Base-by-base conservation (phyloP, 768 basidiomycete species). In the Tephrocybe rancida region DNA sequence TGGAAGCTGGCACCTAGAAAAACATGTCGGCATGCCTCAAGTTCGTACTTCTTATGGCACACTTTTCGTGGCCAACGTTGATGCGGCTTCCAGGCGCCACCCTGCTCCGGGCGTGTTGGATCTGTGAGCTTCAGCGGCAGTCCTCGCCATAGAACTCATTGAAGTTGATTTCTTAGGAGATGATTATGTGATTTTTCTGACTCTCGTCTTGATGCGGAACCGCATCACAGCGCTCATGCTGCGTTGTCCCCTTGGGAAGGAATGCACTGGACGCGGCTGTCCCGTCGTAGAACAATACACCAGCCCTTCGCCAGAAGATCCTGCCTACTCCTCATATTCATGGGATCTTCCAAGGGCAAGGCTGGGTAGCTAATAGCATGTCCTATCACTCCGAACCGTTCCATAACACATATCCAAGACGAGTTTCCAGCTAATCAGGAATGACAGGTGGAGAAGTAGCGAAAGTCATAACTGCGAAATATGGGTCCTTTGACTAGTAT, bases 231-330 rank as follows among this genome's bases (percentile, higher is more conserved):
- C 7, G 88, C 90, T 2, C 90, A 90, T 64, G 89, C 88, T 3
- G 85, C 84, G 0, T 71, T 88, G 24, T 86, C 85, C 22, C 92
- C 90, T 24, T 92, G 91, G 90, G 87, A 92, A 66, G 91, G 55
- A 92, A 94, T 56, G 86, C 92, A 0, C 70, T 92, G 11, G 92
- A 95, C 63, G 92, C 93, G 1, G 91, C 90, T 14, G 87, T 92
- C 5, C 76, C 90, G 4, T 87, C 88, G 1, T 93, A 94, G 63
- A 87, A 80, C 45, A 88, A 85, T 48, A 84, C 94, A 24, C 84
- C 88, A 0, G 83, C 85, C 7, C 75, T 95, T 24, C 82, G 92
- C 16, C 93, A 95, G 66, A 92, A 95, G 61, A 75, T 92, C 11
- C 77, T 80, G 51, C 89, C 92, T 0, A 84, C 84, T 0, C 82